These are phyloP conservation scores for Ballota nigra DNA, from an alignment of 257 asterid species.

Conservation along the genomic window DNA sequence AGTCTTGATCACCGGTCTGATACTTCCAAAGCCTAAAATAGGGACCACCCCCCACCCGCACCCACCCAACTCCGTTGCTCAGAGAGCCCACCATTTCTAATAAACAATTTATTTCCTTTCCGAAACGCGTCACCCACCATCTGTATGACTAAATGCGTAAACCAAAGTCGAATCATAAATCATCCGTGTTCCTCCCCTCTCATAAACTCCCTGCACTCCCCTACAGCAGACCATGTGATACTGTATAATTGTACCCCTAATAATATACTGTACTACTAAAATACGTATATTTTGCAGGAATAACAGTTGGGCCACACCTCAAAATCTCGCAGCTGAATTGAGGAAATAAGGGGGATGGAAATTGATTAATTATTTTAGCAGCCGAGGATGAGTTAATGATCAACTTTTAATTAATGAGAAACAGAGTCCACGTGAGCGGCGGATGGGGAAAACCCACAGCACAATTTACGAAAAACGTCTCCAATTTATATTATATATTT, in stretches of 20 bases:
- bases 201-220: neutral
- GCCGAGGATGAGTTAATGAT: neutral
- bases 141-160: constrained; percentile 15
- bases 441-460: neutral
- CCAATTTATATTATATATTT: neutral
- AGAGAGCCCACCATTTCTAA: constrained; percentile 28
- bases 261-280: too few species aligned
- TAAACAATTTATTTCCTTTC: constrained; percentile 11
- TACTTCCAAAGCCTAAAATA: constrained; percentile 35
- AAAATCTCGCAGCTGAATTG: constrained; percentile 9
- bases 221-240: constrained; percentile 18
- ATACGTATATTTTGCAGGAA: neutral
- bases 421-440: constrained; percentile 18
- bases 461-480: neutral
- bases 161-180: constrained; percentile 19
- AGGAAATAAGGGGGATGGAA: neutral
- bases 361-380: neutral
- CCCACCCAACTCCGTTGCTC: neutral
- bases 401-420: neutral
- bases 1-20: constrained; percentile 38
- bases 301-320: constrained; percentile 26
- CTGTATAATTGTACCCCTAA: constrained; percentile 14
- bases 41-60: constrained; percentile 46
- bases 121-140: neutral
- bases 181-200: neutral